Percentiles rank a stretch among this genome's conserved stretches.
Evolutionary conservation across 495 filamentous ascomycete genomes (phyloP).

Genomic region (Trypethelium eluteriae): DNA sequence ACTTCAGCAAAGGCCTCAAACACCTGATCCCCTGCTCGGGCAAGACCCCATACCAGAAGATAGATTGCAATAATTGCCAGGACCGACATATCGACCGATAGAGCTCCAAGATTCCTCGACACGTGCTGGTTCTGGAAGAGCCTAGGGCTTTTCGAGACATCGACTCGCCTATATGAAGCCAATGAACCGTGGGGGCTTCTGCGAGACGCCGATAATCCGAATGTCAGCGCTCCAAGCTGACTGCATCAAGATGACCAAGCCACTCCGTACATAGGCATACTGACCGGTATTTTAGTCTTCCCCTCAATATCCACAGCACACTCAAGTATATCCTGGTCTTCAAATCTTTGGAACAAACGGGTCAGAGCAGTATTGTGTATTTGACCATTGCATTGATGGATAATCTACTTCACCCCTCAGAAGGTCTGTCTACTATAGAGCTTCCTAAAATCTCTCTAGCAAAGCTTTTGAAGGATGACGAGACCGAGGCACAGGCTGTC

Average conservation of each 20-base stretch:
- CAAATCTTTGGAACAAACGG: neutral
- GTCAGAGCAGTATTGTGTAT: neutral
- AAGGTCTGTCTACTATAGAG: neutral
- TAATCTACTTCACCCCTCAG: neutral
- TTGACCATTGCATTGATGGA: neutral
- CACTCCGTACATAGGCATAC: neutral
- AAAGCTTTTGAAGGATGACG: slow-evolving; percentile 22
- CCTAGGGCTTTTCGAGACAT: no score
- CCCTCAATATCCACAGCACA: neutral
- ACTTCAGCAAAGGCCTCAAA: no score
- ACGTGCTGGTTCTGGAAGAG: no score
- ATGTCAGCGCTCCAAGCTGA: neutral
- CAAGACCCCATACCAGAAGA: no score
- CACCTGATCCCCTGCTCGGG: no score
- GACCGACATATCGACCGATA: no score
- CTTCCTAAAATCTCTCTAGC: slow-evolving; percentile 21
- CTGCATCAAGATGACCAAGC: neutral
- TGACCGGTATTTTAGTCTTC: slow-evolving; percentile 1
- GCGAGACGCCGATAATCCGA: neutral
- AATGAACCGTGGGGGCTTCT: neutral
- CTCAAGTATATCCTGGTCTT: neutral
- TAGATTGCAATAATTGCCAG: no score
- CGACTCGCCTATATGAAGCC: neutral
- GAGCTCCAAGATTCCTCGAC: no score
- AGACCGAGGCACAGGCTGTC: slow-evolving; percentile 18